Evolutionary conservation across 2,329 filamentous ascomycete genomes (phyloP), one percentile per base, ranked within the genome.

Genomic region (Colletotrichum liriopes): DNA sequence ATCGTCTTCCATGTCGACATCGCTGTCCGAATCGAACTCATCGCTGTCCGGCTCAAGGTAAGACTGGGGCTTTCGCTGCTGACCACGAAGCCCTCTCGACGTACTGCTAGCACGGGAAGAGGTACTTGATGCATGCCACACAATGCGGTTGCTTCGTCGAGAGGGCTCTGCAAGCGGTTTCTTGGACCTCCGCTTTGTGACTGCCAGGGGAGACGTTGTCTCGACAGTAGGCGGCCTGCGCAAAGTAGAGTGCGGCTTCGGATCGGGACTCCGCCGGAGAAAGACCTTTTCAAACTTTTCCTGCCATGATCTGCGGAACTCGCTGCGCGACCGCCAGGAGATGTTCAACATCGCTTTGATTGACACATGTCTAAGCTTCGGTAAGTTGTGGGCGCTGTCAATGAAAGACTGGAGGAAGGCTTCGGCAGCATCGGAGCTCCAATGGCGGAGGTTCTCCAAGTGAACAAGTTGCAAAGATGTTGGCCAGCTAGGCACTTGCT

Each of bases 361-460:
- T 1, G 89, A 87, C 14, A 98, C 84, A 54, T 88, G 86, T 11
- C 94, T 91, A 32, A 98, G 87, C 70, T 90, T 84, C 0, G 87
- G 89, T 29, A 98, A 81, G 3, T 87, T 82, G 1, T 87, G 84
- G 0, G 95, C 94, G 61, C 89, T 90, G 70, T 95, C 88, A 29
- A 96, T 88, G 2, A 98, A 85, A 20, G 94, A 96, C 51, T 89
- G 87, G 76, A 98, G 93, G 76, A 98, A 94, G 69, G 90, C 91
- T 76, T 93, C 90, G 0, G 94, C 94, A 0, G 91, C 90, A 43
- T 88, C 86, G n/a, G 45, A 55, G 16, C 88, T 87, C 91, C 93
- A 95, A 75, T 94, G 92, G 45, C 94, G 90, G 73, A 98, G 87
- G 73, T 96, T 91, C 52, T 92, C 88, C 68, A 98, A 86, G 78